These are phyloP conservation scores for Niebla homalea DNA, from an alignment of 495 filamentous ascomycete species.

Conservation along the genomic window DNA sequence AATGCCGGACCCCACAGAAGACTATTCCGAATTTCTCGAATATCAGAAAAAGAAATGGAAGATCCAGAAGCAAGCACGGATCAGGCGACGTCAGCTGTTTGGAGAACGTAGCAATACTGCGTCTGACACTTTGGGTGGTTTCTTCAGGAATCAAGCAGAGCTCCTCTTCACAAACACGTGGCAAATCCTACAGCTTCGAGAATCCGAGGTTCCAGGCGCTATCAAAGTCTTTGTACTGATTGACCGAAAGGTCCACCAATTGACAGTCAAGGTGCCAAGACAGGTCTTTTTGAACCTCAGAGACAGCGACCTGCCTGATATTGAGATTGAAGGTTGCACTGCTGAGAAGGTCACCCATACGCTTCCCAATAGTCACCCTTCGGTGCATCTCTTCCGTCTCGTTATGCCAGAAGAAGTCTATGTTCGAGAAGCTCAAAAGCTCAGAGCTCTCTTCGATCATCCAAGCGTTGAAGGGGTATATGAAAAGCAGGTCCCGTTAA, in stretches of 20 bases:
- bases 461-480: slow-evolving; percentile 94
- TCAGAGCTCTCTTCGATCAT: slow-evolving; percentile 74
- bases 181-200: slow-evolving; percentile 80
- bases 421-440: slow-evolving; percentile 66
- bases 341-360: slow-evolving; percentile 88
- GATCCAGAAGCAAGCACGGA: slow-evolving; percentile 84
- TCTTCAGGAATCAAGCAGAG: slow-evolving; percentile 85
- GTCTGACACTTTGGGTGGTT: slow-evolving; percentile 63
- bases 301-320: slow-evolving; percentile 70
- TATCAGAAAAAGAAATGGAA: slow-evolving; percentile 99
- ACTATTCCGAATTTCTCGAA: slow-evolving; percentile 78
- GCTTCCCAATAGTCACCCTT: slow-evolving; percentile 88
- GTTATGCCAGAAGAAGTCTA: slow-evolving; percentile 80
- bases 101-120: slow-evolving; percentile 64
- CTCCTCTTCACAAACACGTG: slow-evolving; percentile 79
- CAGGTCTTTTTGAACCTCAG: slow-evolving; percentile 87
- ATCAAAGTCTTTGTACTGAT: slow-evolving; percentile 86
- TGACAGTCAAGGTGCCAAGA: slow-evolving; percentile 82
- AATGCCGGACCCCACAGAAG: slow-evolving; percentile 76
- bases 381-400: slow-evolving; percentile 86
- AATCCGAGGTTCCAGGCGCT: slow-evolving; percentile 69
- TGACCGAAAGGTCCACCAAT: slow-evolving; percentile 71
- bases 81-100: slow-evolving; percentile 80
- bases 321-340: slow-evolving; percentile 73
- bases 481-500: slow-evolving; percentile 79